Base-by-base conservation (phyloP, 108 stramenopile species). In the Stephanodiscus triporus region DNA sequence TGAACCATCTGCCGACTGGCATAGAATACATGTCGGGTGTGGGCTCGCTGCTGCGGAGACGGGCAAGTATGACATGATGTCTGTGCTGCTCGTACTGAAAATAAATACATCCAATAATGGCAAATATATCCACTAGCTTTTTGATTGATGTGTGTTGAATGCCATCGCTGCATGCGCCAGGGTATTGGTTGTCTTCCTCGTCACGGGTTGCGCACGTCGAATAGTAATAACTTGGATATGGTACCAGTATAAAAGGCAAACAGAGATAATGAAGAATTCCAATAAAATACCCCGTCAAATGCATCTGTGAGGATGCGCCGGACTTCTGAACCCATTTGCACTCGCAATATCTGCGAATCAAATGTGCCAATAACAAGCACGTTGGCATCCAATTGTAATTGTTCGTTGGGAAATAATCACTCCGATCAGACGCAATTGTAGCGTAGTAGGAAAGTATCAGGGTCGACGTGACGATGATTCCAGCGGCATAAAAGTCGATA, bases 241-340 rank as follows among this genome's bases (percentile, higher is more conserved):
- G 66, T 27, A 80, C 45, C 68, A 92, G 86, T 9, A 87, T 80
- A 19, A 89, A 73, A n/a, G 91, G 91, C 17, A 92, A 71, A 53
- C 77, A 81, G 9, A 81, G 19, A 63, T 92, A 92, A 61, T 92
- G 88, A 9, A 85, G 55, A 9, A 89, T 51, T 5, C 91, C 91
- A 19, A 88, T 36, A 0, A 86, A 34, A 72, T 88, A 92, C 50
- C 88, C 91, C n/a, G 81, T 86, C 24, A 92, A 1, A 75, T 92
- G 86, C 91, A 92, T 92, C 50, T 49, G 58, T 59, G 89, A 85
- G 0, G 47, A 68, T 29, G 34, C 11, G 14, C 47, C 20, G 53
- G 83, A 87, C 50, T 77, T 68, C 53, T 92, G 91, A 14, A 92
- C 78, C 51, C 48, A 84, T 11, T 71, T 29, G 58, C 91, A 92